phyloP scores from a whole-genome alignment of 164 flowering plant species.

The Nymphaea thermarum region DNA sequence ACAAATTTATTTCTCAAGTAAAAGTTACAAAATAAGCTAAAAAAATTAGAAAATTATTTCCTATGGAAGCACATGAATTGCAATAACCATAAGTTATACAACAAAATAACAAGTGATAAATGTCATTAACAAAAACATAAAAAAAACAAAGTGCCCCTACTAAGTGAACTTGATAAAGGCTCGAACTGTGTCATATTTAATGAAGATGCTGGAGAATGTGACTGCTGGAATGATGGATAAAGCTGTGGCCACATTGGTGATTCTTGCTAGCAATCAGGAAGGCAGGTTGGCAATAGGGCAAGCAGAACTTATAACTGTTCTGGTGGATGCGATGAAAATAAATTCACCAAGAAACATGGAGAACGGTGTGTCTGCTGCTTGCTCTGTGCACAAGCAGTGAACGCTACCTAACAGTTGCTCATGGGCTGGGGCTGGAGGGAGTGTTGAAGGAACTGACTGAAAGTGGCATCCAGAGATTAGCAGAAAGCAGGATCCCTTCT shows the following conservation, averaged over 20 bases:
- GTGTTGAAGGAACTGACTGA: conserved; percentile 16
- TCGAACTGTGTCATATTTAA: conserved; percentile 13
- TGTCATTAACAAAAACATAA: too few species aligned
- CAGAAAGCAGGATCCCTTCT: conserved; percentile 15
- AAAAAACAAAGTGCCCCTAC: not conserved
- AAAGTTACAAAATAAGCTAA: too few species aligned
- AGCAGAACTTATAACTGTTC: conserved; percentile 12
- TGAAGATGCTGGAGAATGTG: conserved; percentile 14
- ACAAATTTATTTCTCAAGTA: too few species aligned
- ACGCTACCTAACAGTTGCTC: conserved; percentile 8
- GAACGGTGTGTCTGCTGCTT: conserved; percentile 13
- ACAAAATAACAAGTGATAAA: too few species aligned
- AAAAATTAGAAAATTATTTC: too few species aligned
- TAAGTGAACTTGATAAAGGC: conserved; percentile 17
- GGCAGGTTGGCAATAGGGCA: conserved; percentile 16
- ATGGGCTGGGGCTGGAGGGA: conserved; percentile 15
- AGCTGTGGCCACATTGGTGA: conserved; percentile 15
- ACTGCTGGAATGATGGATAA: conserved; percentile 22
- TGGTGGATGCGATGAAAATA: conserved; percentile 14
- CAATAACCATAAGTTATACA: too few species aligned
- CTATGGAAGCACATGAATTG: too few species aligned
- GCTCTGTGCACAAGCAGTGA: conserved; percentile 9
- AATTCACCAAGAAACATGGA: conserved; percentile 19
- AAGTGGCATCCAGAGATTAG: conserved; percentile 15
- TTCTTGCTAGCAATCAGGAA: conserved; percentile 14